phyloP scores from a whole-genome alignment of 2,329 filamentous ascomycete genomes.

The Juglanconis juglandina region DNA sequence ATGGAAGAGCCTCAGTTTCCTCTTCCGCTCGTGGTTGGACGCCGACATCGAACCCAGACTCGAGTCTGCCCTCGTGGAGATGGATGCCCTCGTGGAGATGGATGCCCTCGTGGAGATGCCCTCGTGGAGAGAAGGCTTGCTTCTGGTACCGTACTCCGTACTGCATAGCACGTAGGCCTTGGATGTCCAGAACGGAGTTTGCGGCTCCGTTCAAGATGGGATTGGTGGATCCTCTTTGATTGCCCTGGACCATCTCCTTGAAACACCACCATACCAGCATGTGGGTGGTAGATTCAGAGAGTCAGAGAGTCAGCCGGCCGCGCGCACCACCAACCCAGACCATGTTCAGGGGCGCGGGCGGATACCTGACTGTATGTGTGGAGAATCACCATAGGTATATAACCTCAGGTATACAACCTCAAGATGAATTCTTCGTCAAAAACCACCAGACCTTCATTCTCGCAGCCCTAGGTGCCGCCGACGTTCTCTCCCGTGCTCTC shows the following conservation, averaged over 20 bases:
- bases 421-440: background rate
- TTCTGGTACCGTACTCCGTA: too few species aligned
- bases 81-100: too few species aligned
- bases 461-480: slow-evolving; percentile 1
- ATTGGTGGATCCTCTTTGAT: slow-evolving; percentile 16
- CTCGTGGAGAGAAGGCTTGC: too few species aligned
- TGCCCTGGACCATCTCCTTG: slow-evolving; percentile 8
- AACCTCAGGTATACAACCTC: background rate
- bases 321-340: background rate
- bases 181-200: background rate
- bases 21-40: background rate
- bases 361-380: background rate
- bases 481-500: background rate
- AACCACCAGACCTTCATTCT: background rate
- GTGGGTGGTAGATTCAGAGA: background rate
- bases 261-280: slow-evolving; percentile 10
- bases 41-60: background rate
- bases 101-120: too few species aligned
- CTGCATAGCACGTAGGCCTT: too few species aligned
- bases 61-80: background rate
- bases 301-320: background rate
- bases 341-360: slow-evolving; percentile 3
- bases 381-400: slow-evolving; percentile 5
- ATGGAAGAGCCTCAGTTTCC: background rate
- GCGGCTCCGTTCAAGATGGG: slow-evolving; percentile 4